Conservation (phyloP, 768 basidiomycete genomes). For the Agrocybe pediades region DNA sequence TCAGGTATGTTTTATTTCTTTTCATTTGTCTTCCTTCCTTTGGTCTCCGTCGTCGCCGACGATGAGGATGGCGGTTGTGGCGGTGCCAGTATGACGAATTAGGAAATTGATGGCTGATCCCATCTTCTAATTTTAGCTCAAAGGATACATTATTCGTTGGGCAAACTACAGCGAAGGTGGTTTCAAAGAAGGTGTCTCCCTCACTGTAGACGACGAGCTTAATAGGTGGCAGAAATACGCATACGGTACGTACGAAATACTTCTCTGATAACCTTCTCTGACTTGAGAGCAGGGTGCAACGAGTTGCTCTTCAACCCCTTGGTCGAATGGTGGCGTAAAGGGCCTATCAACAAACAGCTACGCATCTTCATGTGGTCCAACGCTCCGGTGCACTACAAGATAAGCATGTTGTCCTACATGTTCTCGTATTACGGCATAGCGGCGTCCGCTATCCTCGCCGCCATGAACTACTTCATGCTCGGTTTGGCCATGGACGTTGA, state of each 20-base stretch:
- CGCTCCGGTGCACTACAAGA: conserved; percentile 83
- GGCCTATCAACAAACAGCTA: conserved; percentile 84
- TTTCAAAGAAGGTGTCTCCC: conserved; percentile 90
- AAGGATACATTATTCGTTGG: conserved; percentile 82
- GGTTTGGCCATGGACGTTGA: conserved; percentile 65
- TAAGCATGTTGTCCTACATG: conserved; percentile 77
- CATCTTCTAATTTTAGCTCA: too few species aligned
- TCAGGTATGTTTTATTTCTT: conserved; percentile 32
- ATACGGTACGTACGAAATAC: conserved; percentile 48
- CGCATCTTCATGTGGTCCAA: conserved; percentile 75
- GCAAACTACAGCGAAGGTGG: conserved; percentile 83
- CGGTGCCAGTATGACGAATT: too few species aligned
- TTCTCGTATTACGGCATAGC: conserved; percentile 68
- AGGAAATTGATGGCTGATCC: too few species aligned
- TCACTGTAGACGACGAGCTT: conserved; percentile 88
- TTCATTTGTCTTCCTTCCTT: not conserved
- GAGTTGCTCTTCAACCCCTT: conserved; percentile 88
- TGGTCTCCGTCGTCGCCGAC: too few species aligned
- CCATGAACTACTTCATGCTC: conserved; percentile 72
- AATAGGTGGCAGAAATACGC: conserved; percentile 93
- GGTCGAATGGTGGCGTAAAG: conserved; percentile 72
- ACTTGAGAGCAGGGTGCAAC: conserved; percentile 52
- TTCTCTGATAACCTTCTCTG: not conserved
- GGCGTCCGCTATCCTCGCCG: conserved; percentile 58
- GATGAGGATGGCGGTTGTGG: too few species aligned